Conservation (phyloP, 2,329 filamentous ascomycete species). For the Penicillium fuscoglaucum region DNA sequence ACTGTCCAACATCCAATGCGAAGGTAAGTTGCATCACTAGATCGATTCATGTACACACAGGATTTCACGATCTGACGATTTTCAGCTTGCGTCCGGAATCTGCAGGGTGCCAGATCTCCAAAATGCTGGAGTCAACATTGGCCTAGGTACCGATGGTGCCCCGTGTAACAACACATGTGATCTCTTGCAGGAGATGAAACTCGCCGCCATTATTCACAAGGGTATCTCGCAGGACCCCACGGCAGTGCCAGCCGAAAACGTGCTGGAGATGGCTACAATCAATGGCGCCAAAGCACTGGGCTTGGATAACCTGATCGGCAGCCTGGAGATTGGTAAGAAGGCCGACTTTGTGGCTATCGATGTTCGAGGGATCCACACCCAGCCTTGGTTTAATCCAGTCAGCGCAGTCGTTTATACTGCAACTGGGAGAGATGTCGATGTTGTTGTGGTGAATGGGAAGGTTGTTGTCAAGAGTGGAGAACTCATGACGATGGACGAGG, state of each 20-base stretch:
- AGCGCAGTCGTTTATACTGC: conserved; percentile 47
- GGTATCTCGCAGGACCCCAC: conserved; percentile 46
- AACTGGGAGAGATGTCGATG: conserved; percentile 47
- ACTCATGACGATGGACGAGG: conserved; percentile 44
- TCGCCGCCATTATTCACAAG: conserved; percentile 53
- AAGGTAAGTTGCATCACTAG: no score
- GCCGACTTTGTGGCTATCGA: conserved; percentile 30
- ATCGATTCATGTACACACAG: no score
- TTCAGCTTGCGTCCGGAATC: conserved; percentile 50
- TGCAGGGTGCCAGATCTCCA: conserved; percentile 50
- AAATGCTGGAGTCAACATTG: conserved; percentile 47
- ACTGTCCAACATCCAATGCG: no score
- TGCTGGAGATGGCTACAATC: conserved; percentile 53
- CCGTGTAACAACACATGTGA: conserved; percentile 56
- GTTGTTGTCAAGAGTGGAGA: conserved; percentile 39
- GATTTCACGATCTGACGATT: not conserved
- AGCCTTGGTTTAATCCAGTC: conserved; percentile 46
- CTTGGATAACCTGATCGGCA: conserved; percentile 39
- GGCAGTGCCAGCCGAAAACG: conserved; percentile 45
- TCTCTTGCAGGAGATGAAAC: conserved; percentile 55
- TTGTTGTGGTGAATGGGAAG: conserved; percentile 48
- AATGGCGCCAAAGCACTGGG: conserved; percentile 50
- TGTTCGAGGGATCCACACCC: conserved; percentile 34
- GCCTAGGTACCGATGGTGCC: conserved; percentile 55
- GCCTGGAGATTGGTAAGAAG: conserved; percentile 35